A percentile compares a stretch with the other conserved stretches of the same genome.
Conservation (phyloP, 306 rosid species). For the Hippophae rhamnoides region DNA sequence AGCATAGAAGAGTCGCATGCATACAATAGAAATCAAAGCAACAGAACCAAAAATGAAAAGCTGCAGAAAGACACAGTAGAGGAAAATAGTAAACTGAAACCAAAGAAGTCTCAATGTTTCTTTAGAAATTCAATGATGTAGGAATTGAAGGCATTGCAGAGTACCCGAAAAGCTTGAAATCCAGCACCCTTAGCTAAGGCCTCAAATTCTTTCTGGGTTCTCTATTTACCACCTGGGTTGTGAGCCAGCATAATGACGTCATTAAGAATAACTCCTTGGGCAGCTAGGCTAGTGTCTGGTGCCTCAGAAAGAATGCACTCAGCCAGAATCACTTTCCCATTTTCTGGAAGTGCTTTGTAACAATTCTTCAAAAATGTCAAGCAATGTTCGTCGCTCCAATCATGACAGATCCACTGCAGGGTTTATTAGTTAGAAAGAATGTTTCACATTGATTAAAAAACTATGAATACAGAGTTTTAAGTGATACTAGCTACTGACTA, state of each 20-base stretch:
- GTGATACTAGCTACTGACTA: not conserved
- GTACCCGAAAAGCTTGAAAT: slow-evolving; percentile 53
- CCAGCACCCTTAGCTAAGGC: slow-evolving; percentile 69
- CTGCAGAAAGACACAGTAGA: slow-evolving; percentile 12
- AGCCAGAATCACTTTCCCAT: slow-evolving; percentile 83
- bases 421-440: too few relatives aligned
- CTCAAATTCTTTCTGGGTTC: slow-evolving; percentile 73
- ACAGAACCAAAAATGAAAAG: slow-evolving; percentile 5
- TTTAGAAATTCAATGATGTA: slow-evolving; percentile 70
- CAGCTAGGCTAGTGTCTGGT: slow-evolving; percentile 71
- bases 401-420: slow-evolving; percentile 77
- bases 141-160: slow-evolving; percentile 59
- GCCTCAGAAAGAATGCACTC: slow-evolving; percentile 86
- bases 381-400: slow-evolving; percentile 95
- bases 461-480: not conserved
- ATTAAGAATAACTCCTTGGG: slow-evolving; percentile 58
- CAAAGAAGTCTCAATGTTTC: slow-evolving; percentile 23
- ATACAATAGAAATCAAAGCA: not conserved
- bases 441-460: not conserved
- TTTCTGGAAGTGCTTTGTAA: slow-evolving; percentile 54
- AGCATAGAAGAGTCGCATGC: not conserved
- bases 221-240: slow-evolving; percentile 88
- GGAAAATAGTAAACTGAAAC: not conserved
- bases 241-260: slow-evolving; percentile 87
- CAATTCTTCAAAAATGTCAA: slow-evolving; percentile 70